These are phyloP conservation scores for Pythium pyrilobum DNA, from an alignment of 352 stramenopile species.

Conservation along the genomic window DNA sequence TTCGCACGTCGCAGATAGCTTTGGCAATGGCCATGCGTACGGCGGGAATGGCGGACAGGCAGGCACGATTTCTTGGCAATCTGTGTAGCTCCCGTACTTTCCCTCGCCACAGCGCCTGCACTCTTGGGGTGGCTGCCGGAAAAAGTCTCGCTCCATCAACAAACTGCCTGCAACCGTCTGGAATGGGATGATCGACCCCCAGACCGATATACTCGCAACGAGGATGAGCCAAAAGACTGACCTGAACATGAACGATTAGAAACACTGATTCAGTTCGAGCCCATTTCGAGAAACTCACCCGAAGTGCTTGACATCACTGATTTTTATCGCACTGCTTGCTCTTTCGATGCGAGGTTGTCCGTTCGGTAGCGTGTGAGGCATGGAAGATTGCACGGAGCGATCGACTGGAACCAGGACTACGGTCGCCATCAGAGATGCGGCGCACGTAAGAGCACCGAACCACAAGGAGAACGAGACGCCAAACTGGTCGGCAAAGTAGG, in stretches of 20 bases:
- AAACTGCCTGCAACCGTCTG: constrained; percentile 78
- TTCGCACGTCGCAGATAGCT: constrained; percentile 28
- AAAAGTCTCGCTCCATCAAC: constrained; percentile 72
- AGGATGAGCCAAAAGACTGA: constrained; percentile 70
- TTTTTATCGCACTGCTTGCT: constrained; percentile 14
- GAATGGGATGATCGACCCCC: constrained; percentile 80
- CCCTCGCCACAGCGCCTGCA: constrained; percentile 34
- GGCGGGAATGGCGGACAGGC: constrained; percentile 28
- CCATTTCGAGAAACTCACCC: constrained; percentile 5
- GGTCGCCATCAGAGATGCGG: constrained; percentile 34
- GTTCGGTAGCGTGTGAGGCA: constrained; percentile 32
- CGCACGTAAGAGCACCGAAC: constrained; percentile 49
- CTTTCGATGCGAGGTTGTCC: constrained; percentile 13
- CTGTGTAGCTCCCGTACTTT: constrained; percentile 31
- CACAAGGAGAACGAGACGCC: constrained; percentile 57
- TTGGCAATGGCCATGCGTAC: constrained; percentile 38
- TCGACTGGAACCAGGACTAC: constrained; percentile 58
- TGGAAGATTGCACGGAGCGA: constrained; percentile 9
- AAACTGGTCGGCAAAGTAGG: constrained; percentile 53
- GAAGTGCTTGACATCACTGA: constrained; percentile 43
- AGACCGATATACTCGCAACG: constrained; percentile 63
- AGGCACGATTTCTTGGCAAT: constrained; percentile 39
- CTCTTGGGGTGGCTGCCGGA: constrained; percentile 20
- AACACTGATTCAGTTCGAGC: neutral
- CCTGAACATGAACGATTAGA: constrained; percentile 3